phyloP scores from a whole-genome alignment of 139 green algal species.

The Chlamydomonas schloesseri region DNA sequence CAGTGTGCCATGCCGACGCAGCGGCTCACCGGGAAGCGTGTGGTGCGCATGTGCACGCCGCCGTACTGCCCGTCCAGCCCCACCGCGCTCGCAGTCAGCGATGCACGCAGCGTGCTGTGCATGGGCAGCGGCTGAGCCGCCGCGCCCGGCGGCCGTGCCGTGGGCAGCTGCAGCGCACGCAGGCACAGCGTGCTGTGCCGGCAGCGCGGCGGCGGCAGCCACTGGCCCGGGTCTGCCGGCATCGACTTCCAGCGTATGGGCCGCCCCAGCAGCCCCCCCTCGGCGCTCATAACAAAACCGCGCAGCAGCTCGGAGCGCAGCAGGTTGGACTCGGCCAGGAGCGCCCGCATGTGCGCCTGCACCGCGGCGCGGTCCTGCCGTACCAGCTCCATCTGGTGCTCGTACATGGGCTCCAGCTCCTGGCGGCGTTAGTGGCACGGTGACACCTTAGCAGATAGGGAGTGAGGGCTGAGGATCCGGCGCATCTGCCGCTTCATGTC shows the following conservation, averaged over 20 bases:
- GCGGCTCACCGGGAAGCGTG: too few species aligned
- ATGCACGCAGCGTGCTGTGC: constrained; percentile 11
- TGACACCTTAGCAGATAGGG: not conserved
- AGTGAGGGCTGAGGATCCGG: too few species aligned
- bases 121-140: not conserved
- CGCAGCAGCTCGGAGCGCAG: constrained; percentile 35
- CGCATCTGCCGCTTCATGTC: too few species aligned
- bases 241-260: constrained; percentile 48
- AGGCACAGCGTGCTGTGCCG: constrained; percentile 52
- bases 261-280: constrained; percentile 44
- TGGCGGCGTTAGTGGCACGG: not conserved
- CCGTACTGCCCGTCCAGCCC: not conserved
- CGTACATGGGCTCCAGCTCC: constrained; percentile 39
- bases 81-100: not conserved
- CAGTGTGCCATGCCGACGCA: too few species aligned
- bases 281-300: constrained; percentile 1
- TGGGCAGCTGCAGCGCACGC: constrained; percentile 30
- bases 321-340: constrained; percentile 19
- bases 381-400: constrained; percentile 46
- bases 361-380: constrained; percentile 34
- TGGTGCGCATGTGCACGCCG: not conserved
- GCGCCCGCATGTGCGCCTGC: constrained; percentile 5
- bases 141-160: not conserved
- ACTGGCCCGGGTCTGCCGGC: constrained; percentile 11
- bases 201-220: constrained; percentile 12